Conservation (phyloP, 176 grass and related monocot genomes). For the Saccharum spontaneum region DNA sequence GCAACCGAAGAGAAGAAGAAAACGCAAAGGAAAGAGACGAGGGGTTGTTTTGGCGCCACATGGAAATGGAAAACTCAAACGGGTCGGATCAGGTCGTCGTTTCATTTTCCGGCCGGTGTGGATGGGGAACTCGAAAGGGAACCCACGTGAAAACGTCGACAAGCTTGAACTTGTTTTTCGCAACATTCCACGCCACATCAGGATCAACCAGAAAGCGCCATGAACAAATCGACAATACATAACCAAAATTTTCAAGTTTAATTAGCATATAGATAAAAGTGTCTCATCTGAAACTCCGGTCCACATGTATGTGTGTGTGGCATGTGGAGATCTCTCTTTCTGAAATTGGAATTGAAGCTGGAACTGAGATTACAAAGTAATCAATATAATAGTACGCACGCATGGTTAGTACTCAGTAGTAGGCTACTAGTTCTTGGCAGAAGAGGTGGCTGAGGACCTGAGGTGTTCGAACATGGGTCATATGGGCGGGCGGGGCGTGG, state of each 20-base stretch:
- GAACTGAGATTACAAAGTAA: background rate
- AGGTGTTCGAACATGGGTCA: background rate
- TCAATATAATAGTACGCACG: background rate
- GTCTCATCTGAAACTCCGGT: background rate
- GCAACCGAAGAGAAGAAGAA: background rate
- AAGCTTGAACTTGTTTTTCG: background rate
- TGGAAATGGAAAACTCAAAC: background rate
- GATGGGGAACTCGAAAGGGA: background rate
- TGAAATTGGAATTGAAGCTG: background rate
- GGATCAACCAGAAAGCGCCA: background rate
- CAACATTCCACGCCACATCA: background rate
- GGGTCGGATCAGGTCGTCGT: too few species aligned
- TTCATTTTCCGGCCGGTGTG: too few species aligned
- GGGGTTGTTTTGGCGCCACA: background rate
- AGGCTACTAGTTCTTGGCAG: background rate
- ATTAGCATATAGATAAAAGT: background rate
- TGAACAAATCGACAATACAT: background rate
- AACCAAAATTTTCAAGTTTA: background rate
- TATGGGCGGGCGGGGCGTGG: background rate
- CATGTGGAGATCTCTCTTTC: background rate
- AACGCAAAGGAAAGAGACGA: background rate
- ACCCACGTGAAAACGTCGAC: background rate
- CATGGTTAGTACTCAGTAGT: background rate
- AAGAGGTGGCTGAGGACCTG: background rate
- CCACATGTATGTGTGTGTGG: background rate